These are phyloP conservation scores for Perilla frutescens DNA, from an alignment of 257 asterid species.

Conservation along the genomic window DNA sequence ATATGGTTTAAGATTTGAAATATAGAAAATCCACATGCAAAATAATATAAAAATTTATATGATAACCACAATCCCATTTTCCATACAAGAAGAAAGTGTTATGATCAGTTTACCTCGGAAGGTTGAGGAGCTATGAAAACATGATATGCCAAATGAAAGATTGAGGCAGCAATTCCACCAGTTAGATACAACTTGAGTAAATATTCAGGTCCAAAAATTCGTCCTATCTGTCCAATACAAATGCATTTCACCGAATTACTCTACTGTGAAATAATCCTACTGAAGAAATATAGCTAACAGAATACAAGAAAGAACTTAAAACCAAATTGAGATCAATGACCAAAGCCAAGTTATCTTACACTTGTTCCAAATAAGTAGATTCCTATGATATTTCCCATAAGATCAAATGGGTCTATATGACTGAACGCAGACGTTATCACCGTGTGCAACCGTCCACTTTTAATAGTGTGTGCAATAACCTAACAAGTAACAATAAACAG, in stretches of 20 bases:
- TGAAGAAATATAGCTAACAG: conserved; percentile 13
- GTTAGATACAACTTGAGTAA: conserved; percentile 77
- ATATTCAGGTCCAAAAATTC: conserved; percentile 74
- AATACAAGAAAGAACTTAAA: neutral
- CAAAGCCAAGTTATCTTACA: conserved; percentile 56
- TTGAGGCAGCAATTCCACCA: conserved; percentile 88
- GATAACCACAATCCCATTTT: neutral
- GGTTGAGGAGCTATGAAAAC: conserved; percentile 66
- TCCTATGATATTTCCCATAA: conserved; percentile 74
- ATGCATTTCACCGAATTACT: conserved; percentile 5
- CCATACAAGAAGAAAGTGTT: conserved; percentile 7
- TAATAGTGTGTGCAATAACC: conserved; percentile 78
- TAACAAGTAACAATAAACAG: conserved; percentile 41
- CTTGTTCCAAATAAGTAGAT: conserved; percentile 83
- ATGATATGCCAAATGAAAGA: conserved; percentile 74
- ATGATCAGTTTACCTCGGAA: conserved; percentile 52
- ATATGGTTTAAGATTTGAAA: neutral
- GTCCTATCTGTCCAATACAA: conserved; percentile 64
- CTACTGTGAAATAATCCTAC: neutral
- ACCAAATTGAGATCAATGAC: neutral
- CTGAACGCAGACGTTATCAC: conserved; percentile 87
- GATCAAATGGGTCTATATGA: conserved; percentile 63
- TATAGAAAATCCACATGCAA: conserved; percentile 15
- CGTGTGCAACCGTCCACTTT: conserved; percentile 83
- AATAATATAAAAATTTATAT: neutral